Evolutionary conservation across 163 green algal species (phyloP).

Genomic region (Trebouxia gelatinosa): DNA sequence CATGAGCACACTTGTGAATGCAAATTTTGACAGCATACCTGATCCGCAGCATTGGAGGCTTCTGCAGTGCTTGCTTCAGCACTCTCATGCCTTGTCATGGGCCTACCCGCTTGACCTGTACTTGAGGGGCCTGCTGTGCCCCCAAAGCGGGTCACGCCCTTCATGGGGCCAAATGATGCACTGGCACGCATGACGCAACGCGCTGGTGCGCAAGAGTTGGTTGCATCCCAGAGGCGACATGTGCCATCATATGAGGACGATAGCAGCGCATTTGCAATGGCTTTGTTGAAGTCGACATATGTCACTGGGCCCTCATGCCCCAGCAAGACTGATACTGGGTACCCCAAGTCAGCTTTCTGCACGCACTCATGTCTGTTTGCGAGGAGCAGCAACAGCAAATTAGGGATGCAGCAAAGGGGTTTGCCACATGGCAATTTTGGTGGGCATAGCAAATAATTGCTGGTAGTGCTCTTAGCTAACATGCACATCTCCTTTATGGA

Average conservation of each 20-base stretch:
- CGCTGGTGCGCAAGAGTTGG: conserved; percentile 13
- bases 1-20: not conserved
- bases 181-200: not conserved
- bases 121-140: not conserved
- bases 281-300: conserved; percentile 71
- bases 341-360: conserved; percentile 51
- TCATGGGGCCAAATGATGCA: conserved; percentile 25
- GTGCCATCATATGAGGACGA: conserved; percentile 79
- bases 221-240: conserved; percentile 73
- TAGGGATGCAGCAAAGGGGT: too few relatives aligned
- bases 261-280: conserved; percentile 56
- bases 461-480: too few relatives aligned
- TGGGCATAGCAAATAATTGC: too few relatives aligned
- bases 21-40: not conserved
- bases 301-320: conserved; percentile 64
- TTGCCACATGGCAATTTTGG: too few relatives aligned
- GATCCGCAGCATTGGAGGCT: not conserved
- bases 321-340: conserved; percentile 61
- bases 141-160: conserved; percentile 19
- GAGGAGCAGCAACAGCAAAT: too few relatives aligned
- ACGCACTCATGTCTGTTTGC: too few relatives aligned
- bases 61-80: not conserved
- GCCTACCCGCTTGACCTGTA: not conserved
- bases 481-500: too few relatives aligned
- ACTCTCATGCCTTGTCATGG: not conserved